Conservation (phyloP, 2,329 filamentous ascomycete genomes). For the Nannizzia gypsea region DNA sequence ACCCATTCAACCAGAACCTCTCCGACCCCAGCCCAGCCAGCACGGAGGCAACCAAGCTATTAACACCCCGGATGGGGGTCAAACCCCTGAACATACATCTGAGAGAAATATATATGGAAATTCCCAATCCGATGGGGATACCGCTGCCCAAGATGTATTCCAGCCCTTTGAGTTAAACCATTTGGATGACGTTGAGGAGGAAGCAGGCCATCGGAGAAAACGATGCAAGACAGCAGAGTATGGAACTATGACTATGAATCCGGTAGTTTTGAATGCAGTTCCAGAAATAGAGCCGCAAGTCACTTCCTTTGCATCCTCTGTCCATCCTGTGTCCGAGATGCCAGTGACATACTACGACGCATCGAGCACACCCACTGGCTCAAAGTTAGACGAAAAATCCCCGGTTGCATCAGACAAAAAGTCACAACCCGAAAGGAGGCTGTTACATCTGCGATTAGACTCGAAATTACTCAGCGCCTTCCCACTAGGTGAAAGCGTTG, state of each 20-base stretch:
- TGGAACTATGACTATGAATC: neutral
- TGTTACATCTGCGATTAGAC: constrained; percentile 32
- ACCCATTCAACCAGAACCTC: neutral
- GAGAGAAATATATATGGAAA: neutral
- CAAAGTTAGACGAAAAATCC: neutral
- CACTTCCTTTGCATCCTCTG: neutral
- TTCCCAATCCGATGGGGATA: neutral
- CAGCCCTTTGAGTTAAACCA: too few relatives aligned
- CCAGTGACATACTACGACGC: neutral
- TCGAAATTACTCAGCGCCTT: constrained; percentile 35
- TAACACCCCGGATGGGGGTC: neutral
- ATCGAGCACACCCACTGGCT: neutral
- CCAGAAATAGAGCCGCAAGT: constrained; percentile 10
- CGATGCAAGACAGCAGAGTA: neutral
- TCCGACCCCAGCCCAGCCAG: neutral
- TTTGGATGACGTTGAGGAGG: neutral
- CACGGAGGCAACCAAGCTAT: neutral
- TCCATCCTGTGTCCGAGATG: neutral
- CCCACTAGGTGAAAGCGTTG: constrained; percentile 13
- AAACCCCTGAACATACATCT: neutral
- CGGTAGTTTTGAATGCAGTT: neutral
- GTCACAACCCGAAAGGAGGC: constrained; percentile 28
- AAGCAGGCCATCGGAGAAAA: neutral
- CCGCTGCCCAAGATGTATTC: neutral
- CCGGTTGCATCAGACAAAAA: neutral